phyloP scores from a whole-genome alignment of 805 yeast genomes.

The Kodamaea neixiangensis region DNA sequence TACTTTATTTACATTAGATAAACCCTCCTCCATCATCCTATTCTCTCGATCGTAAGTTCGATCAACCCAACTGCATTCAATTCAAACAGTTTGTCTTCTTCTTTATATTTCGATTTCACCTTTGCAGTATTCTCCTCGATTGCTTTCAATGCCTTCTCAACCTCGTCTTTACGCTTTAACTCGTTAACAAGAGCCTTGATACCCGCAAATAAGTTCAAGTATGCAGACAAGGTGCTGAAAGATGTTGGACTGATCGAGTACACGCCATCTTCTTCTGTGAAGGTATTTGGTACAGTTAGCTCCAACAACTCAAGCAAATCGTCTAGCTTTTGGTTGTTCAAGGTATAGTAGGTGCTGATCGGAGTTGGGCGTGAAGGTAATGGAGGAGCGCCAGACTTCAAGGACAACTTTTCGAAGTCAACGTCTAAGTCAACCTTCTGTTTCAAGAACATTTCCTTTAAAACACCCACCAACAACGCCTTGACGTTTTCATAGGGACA shows the following conservation, averaged over 20 bases:
- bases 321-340: slow-evolving; percentile 6
- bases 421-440: slow-evolving; percentile 14
- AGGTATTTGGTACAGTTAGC: slow-evolving; percentile 10
- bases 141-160: slow-evolving; percentile 16
- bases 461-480: slow-evolving; percentile 61
- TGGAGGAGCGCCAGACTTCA: slow-evolving; percentile 22
- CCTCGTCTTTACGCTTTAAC: slow-evolving; percentile 14
- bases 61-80: slow-evolving; percentile 37
- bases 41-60: slow-evolving; percentile 36
- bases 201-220: slow-evolving; percentile 53
- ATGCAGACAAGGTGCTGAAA: slow-evolving; percentile 52
- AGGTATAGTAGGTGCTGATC: slow-evolving; percentile 5
- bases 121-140: slow-evolving; percentile 7
- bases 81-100: slow-evolving; percentile 18
- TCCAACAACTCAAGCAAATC: slow-evolving; percentile 7
- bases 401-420: not conserved
- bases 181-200: slow-evolving; percentile 26
- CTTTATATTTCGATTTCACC: slow-evolving; percentile 13
- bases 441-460: slow-evolving; percentile 64
- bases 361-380: slow-evolving; percentile 35
- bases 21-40: too few relatives aligned
- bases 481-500: slow-evolving; percentile 68
- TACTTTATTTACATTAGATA: too few relatives aligned
- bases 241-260: slow-evolving; percentile 23
- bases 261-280: slow-evolving; percentile 17